These are phyloP conservation scores for Heterobasidion occidentale DNA, from an alignment of 1,284 basidiomycete genomes.

Conservation along the genomic window DNA sequence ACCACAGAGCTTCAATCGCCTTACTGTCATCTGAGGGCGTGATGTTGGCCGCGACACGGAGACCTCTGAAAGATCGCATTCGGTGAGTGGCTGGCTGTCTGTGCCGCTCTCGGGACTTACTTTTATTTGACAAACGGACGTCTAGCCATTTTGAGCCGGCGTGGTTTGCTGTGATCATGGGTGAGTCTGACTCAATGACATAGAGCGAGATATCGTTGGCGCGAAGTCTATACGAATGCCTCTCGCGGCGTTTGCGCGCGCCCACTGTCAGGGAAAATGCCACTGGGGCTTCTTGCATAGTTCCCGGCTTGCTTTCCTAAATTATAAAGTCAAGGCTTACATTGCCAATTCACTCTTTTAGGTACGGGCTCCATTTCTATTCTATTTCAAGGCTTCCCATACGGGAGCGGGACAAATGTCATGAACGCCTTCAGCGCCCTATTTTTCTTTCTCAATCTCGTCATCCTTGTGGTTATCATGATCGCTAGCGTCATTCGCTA, in stretches of 20 bases:
- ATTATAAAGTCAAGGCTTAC: not conserved
- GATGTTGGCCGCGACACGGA: not conserved
- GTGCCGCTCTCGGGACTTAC: no score
- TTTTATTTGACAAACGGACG: not conserved
- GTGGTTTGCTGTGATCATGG: conserved; percentile 49
- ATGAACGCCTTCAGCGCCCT: conserved; percentile 35
- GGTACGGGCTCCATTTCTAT: conserved; percentile 50
- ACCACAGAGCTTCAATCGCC: not conserved
- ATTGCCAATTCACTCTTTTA: conserved; percentile 13
- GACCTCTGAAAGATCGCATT: not conserved
- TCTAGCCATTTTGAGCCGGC: conserved; percentile 35
- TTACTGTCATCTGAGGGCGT: not conserved
- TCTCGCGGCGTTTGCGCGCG: no score
- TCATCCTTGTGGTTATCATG: conserved; percentile 52
- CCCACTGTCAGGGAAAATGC: not conserved
- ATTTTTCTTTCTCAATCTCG: conserved; percentile 63
- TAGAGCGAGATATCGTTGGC: no score
- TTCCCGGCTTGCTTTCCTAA: not conserved
- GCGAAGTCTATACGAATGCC: no score
- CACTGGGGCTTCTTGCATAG: not conserved
- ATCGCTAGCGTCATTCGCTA: conserved; percentile 43
- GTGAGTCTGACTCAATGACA: conserved; percentile 23
- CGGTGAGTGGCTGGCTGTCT: not conserved
- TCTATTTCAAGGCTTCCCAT: conserved; percentile 49
- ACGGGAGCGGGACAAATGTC: conserved; percentile 28